Conservation (phyloP, 1,284 basidiomycete genomes). For the Irpex sp. region DNA sequence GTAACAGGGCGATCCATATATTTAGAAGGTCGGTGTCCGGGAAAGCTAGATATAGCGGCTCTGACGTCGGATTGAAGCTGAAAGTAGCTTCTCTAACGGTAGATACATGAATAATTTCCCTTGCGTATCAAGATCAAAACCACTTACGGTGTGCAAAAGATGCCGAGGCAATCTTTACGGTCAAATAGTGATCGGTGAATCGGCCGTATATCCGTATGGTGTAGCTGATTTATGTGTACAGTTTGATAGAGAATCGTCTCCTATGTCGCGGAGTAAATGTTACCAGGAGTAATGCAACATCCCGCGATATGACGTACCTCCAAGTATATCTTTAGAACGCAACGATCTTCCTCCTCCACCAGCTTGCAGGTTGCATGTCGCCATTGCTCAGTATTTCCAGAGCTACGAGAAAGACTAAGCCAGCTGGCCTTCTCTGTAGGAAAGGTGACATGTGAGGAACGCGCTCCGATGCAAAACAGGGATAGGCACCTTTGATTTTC, state of each 20-base stretch:
- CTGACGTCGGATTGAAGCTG: slow-evolving; percentile 48
- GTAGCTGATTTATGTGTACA: slow-evolving; percentile 64
- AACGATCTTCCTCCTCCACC: slow-evolving; percentile 61
- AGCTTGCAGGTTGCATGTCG: slow-evolving; percentile 66
- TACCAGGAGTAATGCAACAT: neutral
- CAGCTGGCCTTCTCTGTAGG: slow-evolving; percentile 67
- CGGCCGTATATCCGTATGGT: slow-evolving; percentile 70
- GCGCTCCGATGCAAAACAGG: slow-evolving; percentile 1
- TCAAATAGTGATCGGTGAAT: slow-evolving; percentile 71
- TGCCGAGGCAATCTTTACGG: slow-evolving; percentile 65
- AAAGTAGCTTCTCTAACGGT: neutral
- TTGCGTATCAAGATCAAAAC: neutral
- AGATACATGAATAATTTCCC: slow-evolving; percentile 54
- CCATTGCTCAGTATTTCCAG: slow-evolving; percentile 59
- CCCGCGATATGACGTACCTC: slow-evolving; percentile 44
- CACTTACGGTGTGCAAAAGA: slow-evolving; percentile 57
- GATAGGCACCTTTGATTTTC: slow-evolving; percentile 56
- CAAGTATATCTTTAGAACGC: slow-evolving; percentile 67
- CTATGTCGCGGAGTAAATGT: slow-evolving; percentile 32
- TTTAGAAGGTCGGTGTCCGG: slow-evolving; percentile 53
- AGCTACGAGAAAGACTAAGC: slow-evolving; percentile 54
- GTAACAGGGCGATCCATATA: slow-evolving; percentile 71
- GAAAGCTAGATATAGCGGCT: slow-evolving; percentile 72
- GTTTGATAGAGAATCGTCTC: slow-evolving; percentile 70
- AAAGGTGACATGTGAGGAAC: neutral